These are phyloP conservation scores for Neonectria hederae DNA, from an alignment of 2,329 filamentous ascomycete genomes.

Conservation along the genomic window DNA sequence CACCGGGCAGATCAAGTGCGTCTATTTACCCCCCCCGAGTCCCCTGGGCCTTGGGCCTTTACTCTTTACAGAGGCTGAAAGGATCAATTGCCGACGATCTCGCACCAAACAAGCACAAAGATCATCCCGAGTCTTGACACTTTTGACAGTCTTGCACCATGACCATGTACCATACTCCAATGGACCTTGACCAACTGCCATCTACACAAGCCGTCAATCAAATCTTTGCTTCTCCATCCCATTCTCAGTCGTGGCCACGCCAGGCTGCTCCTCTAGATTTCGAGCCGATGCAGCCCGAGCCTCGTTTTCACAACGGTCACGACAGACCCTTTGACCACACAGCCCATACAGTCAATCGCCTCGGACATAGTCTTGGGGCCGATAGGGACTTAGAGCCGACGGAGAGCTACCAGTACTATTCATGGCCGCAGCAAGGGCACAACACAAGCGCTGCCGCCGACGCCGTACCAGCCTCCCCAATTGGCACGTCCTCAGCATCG, in stretches of 20 bases:
- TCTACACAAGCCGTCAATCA: slow-evolving; percentile 5
- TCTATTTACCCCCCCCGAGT: slow-evolving; percentile 20
- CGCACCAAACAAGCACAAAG: slow-evolving; percentile 5
- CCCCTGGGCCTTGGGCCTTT: neutral
- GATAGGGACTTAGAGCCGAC: neutral
- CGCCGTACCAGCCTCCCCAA: slow-evolving; percentile 23
- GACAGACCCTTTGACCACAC: slow-evolving; percentile 1
- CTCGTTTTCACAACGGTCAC: slow-evolving; percentile 5
- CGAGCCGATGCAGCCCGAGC: slow-evolving; percentile 16
- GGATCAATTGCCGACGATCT: neutral
- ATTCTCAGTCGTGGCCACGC: slow-evolving; percentile 8
- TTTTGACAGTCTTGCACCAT: slow-evolving; percentile 2
- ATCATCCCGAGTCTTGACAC: neutral
- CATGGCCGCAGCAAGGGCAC: slow-evolving; percentile 3
- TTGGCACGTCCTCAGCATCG: slow-evolving; percentile 32
- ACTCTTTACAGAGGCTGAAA: slow-evolving; percentile 1
- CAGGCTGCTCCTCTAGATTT: slow-evolving; percentile 3
- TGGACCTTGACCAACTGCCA: slow-evolving; percentile 9
- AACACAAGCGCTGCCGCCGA: neutral
- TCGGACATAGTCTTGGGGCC: slow-evolving; percentile 3
- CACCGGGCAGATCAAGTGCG: neutral
- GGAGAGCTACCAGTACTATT: neutral
- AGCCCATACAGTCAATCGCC: neutral
- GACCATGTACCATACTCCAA: slow-evolving; percentile 18
- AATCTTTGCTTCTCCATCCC: slow-evolving; percentile 1